A percentile compares a stretch with the other conserved stretches of the same genome.
These are phyloP conservation scores for Tubosaeta sp. DNA, from an alignment of 768 basidiomycete genomes.

Conservation along the genomic window DNA sequence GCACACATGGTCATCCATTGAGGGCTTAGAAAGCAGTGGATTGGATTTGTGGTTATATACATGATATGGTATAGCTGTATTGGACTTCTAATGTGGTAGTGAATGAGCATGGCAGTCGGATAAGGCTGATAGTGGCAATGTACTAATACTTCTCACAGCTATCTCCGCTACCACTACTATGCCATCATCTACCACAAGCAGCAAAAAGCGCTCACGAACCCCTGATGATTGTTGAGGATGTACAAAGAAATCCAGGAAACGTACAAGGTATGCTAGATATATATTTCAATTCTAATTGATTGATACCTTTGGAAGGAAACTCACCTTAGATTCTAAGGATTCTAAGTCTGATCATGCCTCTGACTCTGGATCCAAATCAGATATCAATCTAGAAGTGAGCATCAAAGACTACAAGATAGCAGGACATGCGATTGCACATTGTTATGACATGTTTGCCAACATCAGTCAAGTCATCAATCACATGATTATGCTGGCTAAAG, in stretches of 20 bases:
- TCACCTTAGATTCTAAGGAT: background rate
- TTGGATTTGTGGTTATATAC: background rate
- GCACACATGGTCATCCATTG: background rate
- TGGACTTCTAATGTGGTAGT: too few relatives aligned
- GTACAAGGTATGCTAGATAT: too few relatives aligned
- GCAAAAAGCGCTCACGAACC: background rate
- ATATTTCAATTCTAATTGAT: background rate
- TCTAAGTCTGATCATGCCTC: too few relatives aligned
- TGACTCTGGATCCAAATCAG: background rate
- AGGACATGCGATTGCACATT: background rate
- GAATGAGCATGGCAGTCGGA: too few relatives aligned
- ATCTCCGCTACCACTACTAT: background rate
- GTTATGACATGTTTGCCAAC: background rate
- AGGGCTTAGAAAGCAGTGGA: background rate
- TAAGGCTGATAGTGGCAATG: too few relatives aligned
- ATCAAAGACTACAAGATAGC: background rate
- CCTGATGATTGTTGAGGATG: background rate
- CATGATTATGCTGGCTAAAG: background rate
- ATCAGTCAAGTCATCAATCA: background rate
- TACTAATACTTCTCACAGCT: too few relatives aligned
- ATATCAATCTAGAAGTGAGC: background rate
- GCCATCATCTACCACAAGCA: background rate
- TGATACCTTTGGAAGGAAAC: background rate
- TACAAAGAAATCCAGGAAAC: background rate
- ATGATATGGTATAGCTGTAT: background rate